Evolutionary conservation across 2,329 filamentous ascomycete genomes (phyloP).

Genomic region (Trichothecium roseum): DNA sequence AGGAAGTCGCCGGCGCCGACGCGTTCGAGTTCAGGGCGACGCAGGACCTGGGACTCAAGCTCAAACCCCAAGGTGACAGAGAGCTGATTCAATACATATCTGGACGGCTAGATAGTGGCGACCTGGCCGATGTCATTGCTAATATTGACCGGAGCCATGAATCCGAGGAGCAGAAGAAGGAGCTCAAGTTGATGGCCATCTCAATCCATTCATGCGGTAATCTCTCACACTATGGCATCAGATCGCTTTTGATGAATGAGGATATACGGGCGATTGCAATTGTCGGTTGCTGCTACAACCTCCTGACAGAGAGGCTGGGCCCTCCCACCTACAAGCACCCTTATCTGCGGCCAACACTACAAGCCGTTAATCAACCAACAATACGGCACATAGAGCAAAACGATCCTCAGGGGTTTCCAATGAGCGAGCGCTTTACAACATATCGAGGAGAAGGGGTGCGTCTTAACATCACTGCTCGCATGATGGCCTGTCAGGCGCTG

Average conservation of each 20-base stretch:
- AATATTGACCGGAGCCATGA: slow-evolving; percentile 35
- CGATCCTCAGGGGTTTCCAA: slow-evolving; percentile 88
- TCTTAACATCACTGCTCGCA: slow-evolving; percentile 90
- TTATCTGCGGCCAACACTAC: slow-evolving; percentile 57
- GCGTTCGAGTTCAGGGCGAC: slow-evolving; percentile 34
- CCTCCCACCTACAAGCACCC: slow-evolving; percentile 81
- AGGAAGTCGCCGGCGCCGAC: slow-evolving; percentile 21
- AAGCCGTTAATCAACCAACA: slow-evolving; percentile 59
- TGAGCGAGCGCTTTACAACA: slow-evolving; percentile 61
- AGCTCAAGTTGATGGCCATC: slow-evolving; percentile 65
- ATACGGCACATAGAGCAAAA: slow-evolving; percentile 57
- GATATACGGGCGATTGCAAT: slow-evolving; percentile 85
- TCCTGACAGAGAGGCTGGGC: slow-evolving; percentile 81
- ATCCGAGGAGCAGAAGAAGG: slow-evolving; percentile 14
- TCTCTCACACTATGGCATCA: slow-evolving; percentile 87
- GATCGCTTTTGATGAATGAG: slow-evolving; percentile 75
- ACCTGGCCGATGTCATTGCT: slow-evolving; percentile 56
- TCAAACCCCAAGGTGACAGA: slow-evolving; percentile 48
- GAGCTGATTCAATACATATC: slow-evolving; percentile 70
- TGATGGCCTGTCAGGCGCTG: slow-evolving; percentile 97
- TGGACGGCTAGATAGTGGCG: slow-evolving; percentile 61
- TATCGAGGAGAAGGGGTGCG: slow-evolving; percentile 56
- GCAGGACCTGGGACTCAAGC: slow-evolving; percentile 37
- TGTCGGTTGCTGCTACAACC: slow-evolving; percentile 96
- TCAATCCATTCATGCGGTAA: slow-evolving; percentile 98